A percentile compares a stretch with the other conserved stretches of the same genome.
Conservation (phyloP, 164 flowering plant species). For the Umbilicus rupestris region DNA sequence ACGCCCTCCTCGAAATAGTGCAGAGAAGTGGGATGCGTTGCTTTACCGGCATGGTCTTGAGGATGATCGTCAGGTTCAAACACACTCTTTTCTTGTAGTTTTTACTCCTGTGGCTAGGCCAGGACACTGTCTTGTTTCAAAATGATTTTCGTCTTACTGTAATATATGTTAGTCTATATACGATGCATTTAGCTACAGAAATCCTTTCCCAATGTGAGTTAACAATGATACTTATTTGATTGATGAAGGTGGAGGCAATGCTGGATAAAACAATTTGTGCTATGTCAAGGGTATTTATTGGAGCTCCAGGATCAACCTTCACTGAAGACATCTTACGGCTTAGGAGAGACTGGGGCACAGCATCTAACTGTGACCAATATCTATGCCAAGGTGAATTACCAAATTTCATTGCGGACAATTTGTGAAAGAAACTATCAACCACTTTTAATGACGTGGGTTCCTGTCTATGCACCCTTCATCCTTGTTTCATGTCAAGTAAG, state of each 20-base stretch:
- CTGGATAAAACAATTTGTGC: constrained; percentile 93
- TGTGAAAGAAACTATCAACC: constrained; percentile 20
- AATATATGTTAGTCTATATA: too few species aligned
- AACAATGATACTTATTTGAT: neutral
- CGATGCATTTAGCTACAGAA: neutral
- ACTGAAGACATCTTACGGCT: constrained; percentile 88
- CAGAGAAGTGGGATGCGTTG: constrained; percentile 82
- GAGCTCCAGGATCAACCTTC: constrained; percentile 90
- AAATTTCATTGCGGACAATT: constrained; percentile 64
- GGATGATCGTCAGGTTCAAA: neutral
- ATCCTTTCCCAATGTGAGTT: neutral
- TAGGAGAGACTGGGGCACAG: constrained; percentile 70
- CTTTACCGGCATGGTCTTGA: constrained; percentile 1
- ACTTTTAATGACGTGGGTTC: neutral
- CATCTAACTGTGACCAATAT: constrained; percentile 83
- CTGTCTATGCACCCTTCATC: neutral
- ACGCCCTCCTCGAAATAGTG: constrained; percentile 71
- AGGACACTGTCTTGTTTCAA: neutral
- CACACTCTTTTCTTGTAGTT: neutral
- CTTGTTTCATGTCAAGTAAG: neutral
- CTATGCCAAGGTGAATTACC: constrained; percentile 77
- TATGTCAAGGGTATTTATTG: constrained; percentile 74
- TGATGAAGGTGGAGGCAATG: constrained; percentile 95
- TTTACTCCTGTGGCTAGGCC: neutral
- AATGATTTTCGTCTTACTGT: neutral